These are phyloP conservation scores for Mycena polygramma DNA, from an alignment of 768 basidiomycete species.

Conservation along the genomic window DNA sequence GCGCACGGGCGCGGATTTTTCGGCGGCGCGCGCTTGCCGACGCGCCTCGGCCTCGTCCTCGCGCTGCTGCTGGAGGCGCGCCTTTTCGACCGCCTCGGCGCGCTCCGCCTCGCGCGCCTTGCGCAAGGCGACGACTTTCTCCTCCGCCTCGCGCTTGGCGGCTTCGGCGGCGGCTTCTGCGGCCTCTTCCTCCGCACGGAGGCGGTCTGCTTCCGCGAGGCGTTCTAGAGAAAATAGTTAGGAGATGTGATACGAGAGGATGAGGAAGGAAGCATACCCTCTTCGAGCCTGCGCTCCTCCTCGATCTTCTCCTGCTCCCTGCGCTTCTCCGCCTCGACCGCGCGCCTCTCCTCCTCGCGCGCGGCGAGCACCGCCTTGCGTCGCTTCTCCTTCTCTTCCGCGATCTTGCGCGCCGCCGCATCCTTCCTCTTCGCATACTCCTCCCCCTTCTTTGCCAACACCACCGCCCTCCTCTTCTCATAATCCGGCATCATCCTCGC, in stretches of 20 bases:
- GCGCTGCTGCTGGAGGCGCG: conserved; percentile 70
- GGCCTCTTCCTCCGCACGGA: conserved; percentile 63
- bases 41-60: conserved; percentile 80
- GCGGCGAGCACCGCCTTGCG: conserved; percentile 67
- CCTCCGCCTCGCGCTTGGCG: conserved; percentile 74
- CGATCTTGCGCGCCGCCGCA: conserved; percentile 75
- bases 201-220: conserved; percentile 67
- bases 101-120: conserved; percentile 65
- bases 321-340: conserved; percentile 56
- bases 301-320: conserved; percentile 66
- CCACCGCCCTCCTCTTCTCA: conserved; percentile 59
- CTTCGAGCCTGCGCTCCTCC: conserved; percentile 61
- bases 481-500: conserved; percentile 82
- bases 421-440: conserved; percentile 75
- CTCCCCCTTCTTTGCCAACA: conserved; percentile 70
- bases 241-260: not conserved
- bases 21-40: conserved; percentile 53
- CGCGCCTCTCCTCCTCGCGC: conserved; percentile 67
- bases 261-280: conserved; percentile 52
- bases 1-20: conserved; percentile 48
- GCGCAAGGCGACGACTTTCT: conserved; percentile 62
- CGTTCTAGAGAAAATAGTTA: conserved; percentile 52
- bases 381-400: conserved; percentile 87
- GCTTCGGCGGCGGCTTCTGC: conserved; percentile 62
- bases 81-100: conserved; percentile 65